Percentiles rank a stretch among this genome's conserved stretches.
Evolutionary conservation across 352 stramenopile genomes (phyloP).

Genomic region (Globisporangium iwayamae): DNA sequence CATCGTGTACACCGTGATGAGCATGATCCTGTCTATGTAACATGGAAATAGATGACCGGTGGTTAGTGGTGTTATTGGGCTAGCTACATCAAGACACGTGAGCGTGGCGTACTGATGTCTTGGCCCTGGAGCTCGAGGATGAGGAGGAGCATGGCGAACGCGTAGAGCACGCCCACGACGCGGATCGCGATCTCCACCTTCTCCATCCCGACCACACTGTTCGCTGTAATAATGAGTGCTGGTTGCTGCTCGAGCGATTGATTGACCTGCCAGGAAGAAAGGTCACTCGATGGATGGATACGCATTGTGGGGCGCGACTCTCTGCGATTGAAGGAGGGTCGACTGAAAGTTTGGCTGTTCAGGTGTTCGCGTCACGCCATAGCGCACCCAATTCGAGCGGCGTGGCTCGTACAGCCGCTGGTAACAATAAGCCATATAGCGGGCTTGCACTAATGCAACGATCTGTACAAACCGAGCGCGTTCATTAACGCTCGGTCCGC

Average conservation of each 20-base stretch:
- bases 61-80: neutral
- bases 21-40: conserved; percentile 59
- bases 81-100: too few species aligned
- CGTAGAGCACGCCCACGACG: conserved; percentile 48
- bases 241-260: neutral
- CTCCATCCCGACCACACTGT: conserved; percentile 31
- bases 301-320: neutral
- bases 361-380: neutral
- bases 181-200: conserved; percentile 71
- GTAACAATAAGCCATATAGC: too few species aligned
- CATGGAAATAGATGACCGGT: neutral
- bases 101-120: conserved; percentile 39
- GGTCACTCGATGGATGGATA: neutral
- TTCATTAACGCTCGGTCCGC: neutral
- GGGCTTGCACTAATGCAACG: too few species aligned
- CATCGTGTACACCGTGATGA: conserved; percentile 77
- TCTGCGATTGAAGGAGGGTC: neutral
- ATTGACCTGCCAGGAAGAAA: neutral
- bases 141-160: conserved; percentile 49
- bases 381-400: neutral
- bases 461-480: neutral
- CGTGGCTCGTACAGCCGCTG: too few species aligned
- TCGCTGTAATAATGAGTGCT: too few species aligned
- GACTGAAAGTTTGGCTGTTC: neutral
- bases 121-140: conserved; percentile 48